These are phyloP conservation scores for Noccaea caerulescens DNA, from an alignment of 345 rosid genomes.

Conservation along the genomic window DNA sequence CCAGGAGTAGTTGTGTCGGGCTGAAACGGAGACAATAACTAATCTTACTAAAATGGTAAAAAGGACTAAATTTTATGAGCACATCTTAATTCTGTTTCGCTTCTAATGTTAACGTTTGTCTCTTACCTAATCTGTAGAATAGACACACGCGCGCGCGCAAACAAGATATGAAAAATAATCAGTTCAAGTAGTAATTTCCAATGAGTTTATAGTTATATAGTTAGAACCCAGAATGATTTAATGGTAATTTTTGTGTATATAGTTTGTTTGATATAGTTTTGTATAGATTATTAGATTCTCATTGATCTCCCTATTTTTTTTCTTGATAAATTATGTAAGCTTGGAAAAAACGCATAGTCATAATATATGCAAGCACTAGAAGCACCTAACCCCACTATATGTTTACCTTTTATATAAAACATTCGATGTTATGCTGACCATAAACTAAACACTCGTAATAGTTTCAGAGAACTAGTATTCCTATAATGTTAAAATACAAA, in stretches of 20 bases:
- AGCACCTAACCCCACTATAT: constrained; percentile 38
- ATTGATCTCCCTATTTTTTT: neutral
- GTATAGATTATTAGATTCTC: neutral
- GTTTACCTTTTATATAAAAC: constrained; percentile 10
- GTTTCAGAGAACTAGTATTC: neutral
- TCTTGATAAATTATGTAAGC: constrained; percentile 10
- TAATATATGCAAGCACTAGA: constrained; percentile 9
- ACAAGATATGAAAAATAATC: neutral
- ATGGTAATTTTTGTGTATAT: neutral
- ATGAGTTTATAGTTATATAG: neutral
- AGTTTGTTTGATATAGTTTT: neutral
- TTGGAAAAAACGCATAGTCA: constrained; percentile 13
- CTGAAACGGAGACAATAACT: constrained; percentile 15
- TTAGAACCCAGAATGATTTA: too few species aligned
- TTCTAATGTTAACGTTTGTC: constrained; percentile 29
- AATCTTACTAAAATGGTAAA: constrained; percentile 33
- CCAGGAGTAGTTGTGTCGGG: constrained; percentile 29
- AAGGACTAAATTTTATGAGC: constrained; percentile 22
- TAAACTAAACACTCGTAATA: neutral
- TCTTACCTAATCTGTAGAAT: constrained; percentile 14
- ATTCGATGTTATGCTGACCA: neutral
- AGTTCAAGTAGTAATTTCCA: constrained; percentile 1
- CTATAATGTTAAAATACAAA: neutral
- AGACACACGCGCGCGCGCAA: constrained; percentile 4
- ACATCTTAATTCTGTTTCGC: constrained; percentile 26